Evolutionary conservation across 2,329 filamentous ascomycete genomes (phyloP).

Genomic region (Colletotrichum horii): DNA sequence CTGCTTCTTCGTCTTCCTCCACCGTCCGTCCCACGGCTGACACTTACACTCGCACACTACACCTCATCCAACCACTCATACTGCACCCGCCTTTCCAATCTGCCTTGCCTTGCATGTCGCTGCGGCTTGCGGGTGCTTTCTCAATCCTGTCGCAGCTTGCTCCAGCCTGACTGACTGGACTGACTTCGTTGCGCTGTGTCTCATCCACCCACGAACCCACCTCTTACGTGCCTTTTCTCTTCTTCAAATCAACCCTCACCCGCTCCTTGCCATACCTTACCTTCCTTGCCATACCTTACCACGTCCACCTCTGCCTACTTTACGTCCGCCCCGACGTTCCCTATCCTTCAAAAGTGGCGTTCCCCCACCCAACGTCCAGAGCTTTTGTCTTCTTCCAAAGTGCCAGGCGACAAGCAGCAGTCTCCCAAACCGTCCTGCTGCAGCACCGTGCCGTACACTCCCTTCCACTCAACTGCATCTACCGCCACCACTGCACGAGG

Average conservation of each 20-base stretch:
- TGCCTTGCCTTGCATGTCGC: neutral
- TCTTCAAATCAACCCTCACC: neutral
- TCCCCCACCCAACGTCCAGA: slow-evolving; percentile 16
- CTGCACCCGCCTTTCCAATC: neutral
- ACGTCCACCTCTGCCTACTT: neutral
- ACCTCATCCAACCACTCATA: neutral
- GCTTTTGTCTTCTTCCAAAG: neutral
- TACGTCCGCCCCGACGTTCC: neutral
- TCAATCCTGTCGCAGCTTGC: neutral
- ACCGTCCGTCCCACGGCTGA: neutral
- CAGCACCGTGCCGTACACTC: slow-evolving; percentile 10
- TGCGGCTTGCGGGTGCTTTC: neutral
- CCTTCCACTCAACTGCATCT: neutral
- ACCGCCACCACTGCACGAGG: neutral
- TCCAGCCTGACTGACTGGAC: neutral
- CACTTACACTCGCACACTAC: slow-evolving; percentile 5
- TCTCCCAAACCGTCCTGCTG: slow-evolving; percentile 12
- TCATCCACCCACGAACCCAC: neutral
- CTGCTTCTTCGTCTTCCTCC: neutral
- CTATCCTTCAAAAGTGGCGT: slow-evolving; percentile 19
- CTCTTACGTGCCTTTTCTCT: neutral
- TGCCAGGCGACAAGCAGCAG: slow-evolving; percentile 10
- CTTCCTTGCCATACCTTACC: neutral
- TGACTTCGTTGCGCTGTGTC: neutral
- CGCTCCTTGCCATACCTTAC: neutral